Evolutionary conservation across 352 stramenopile species (phyloP), one percentile per base, ranked within the genome.

Genomic region (Phytophthora boehmeriae): DNA sequence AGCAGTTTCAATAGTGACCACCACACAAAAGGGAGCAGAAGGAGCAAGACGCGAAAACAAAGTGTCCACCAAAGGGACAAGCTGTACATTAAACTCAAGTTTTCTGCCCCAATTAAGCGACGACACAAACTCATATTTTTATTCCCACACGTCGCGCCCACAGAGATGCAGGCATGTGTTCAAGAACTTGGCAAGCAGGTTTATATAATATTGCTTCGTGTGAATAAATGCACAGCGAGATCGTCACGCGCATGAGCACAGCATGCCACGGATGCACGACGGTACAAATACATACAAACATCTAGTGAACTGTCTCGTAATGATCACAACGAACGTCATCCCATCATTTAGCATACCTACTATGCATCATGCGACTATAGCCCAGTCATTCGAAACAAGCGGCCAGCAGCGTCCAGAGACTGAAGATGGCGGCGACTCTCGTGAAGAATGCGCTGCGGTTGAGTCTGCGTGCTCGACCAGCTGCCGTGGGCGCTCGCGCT

Each of bases 391-490:
- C 34, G 34, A 39, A 68, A 68, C 35, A 65, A 73, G 54, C 58
- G 64, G 64, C 48, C 43, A 73, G 46, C 59, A 73, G 51, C n/a
- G 48, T 47, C 38, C 30, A n/a, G 32, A 51, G 14, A 11, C 46
- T 52, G 17, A 64, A 62, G 19, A 76, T 73, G 63, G 53, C 58
- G 45, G 42, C 68, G 41, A 69, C 63, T 63, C 48, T 76, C 27
- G 28, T 76, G 47, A 76, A 76, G 49, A 76, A 63, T 36, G 58
- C 63, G 20, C 57, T 75, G 35, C 62, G 62, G 58, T 50, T 63
- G 57, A 63, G 67, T 62, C 53, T 76, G 44, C 68, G 68, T 30
- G 47, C 47, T 22, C 63, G 54, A 51, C 17, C 38, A 46, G 22
- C 17, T 17, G 38, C 28, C 27, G 53, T 43, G 0, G 35, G 49